Evolutionary conservation across 352 stramenopile species (phyloP).

Genomic region (Globisporangium nodosum): DNA sequence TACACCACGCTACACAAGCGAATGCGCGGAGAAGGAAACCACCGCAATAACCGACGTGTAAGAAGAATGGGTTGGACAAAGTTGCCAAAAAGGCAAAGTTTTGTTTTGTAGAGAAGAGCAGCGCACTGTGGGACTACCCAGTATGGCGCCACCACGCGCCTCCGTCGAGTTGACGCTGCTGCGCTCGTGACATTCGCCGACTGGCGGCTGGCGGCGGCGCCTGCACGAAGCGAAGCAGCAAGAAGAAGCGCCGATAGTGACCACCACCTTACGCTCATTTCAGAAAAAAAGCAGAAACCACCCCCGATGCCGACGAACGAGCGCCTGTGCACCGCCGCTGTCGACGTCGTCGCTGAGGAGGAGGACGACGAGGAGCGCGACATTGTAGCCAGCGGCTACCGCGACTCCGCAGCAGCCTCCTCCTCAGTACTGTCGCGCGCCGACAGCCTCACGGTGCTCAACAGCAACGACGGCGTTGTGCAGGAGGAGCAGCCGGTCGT

Average conservation of each 20-base stretch:
- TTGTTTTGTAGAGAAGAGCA: neutral
- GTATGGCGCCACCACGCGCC: too few relatives aligned
- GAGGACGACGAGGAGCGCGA: constrained; percentile 1
- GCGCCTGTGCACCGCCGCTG: neutral
- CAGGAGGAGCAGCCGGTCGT: constrained; percentile 14
- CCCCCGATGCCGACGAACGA: neutral
- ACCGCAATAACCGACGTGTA: too few relatives aligned
- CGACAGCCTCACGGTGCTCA: constrained; percentile 8
- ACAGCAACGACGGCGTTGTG: constrained; percentile 14
- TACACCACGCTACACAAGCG: too few relatives aligned
- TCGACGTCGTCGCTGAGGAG: constrained; percentile 5
- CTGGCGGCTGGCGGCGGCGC: too few relatives aligned
- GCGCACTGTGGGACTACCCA: too few relatives aligned
- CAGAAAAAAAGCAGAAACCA: neutral
- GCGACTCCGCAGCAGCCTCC: neutral
- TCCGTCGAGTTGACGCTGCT: neutral
- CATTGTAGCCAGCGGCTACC: constrained; percentile 10
- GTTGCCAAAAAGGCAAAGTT: too few relatives aligned
- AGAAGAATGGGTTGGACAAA: too few relatives aligned
- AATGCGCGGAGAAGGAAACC: too few relatives aligned
- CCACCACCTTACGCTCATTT: too few relatives aligned
- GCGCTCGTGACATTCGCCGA: neutral
- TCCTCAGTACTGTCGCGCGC: neutral
- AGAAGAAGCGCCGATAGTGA: too few relatives aligned
- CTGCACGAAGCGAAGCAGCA: neutral